Percentiles rank a stretch among this genome's conserved stretches.
Conservation (phyloP, 2,329 filamentous ascomycete genomes). For the Diaporthe sp. region DNA sequence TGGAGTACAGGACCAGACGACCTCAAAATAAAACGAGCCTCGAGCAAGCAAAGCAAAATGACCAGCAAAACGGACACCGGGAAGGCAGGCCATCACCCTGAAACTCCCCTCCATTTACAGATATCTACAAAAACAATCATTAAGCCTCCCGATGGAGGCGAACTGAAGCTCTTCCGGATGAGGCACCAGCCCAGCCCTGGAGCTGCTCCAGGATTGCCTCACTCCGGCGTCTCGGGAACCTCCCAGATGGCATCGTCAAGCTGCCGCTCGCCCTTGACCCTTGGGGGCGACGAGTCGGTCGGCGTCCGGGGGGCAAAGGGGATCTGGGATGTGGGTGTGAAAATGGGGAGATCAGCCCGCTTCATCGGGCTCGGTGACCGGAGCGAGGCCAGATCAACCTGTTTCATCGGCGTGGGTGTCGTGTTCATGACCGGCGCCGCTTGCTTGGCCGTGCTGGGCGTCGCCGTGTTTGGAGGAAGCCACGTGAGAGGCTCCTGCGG, state of each 20-base stretch:
- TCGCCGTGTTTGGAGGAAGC: slow-evolving; percentile 63
- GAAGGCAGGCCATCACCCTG: neutral
- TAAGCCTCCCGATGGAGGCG: neutral
- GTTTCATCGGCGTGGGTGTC: slow-evolving; percentile 37
- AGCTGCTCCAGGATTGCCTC: slow-evolving; percentile 1
- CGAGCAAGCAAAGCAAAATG: neutral
- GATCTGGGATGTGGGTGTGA: slow-evolving; percentile 61
- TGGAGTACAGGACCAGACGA: neutral
- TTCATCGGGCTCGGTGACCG: slow-evolving; percentile 55
- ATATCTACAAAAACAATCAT: neutral
- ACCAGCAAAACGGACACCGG: neutral
- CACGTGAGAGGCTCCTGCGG: slow-evolving; percentile 62
- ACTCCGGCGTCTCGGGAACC: slow-evolving; percentile 53
- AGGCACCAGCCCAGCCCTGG: neutral
- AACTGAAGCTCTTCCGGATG: neutral
- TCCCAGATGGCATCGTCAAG: slow-evolving; percentile 49
- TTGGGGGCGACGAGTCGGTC: neutral
- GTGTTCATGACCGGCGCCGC: neutral
- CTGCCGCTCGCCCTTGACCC: slow-evolving; percentile 36
- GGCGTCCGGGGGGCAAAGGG: slow-evolving; percentile 58
- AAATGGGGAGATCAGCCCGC: slow-evolving; percentile 55
- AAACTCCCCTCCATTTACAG: neutral
- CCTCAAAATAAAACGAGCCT: neutral
- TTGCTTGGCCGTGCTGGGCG: slow-evolving; percentile 46
- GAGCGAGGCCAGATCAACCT: slow-evolving; percentile 39